These are phyloP conservation scores for Tuber calosporum DNA, from an alignment of 495 filamentous ascomycete species.

Conservation along the genomic window DNA sequence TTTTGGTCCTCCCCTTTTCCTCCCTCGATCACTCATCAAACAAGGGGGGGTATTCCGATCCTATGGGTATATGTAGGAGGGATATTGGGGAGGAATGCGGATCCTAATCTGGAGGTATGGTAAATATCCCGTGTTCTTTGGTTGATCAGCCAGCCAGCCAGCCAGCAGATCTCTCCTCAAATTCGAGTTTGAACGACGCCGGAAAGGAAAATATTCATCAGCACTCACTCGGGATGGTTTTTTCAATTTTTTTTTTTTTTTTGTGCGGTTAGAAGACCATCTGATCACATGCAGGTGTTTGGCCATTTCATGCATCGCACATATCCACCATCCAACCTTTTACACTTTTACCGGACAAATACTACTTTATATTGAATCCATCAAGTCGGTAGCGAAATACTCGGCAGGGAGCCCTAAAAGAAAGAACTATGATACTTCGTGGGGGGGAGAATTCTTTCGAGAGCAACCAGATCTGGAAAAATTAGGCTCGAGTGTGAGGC, in stretches of 20 bases:
- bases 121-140: background rate
- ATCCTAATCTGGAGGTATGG: background rate
- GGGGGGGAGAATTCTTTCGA: background rate
- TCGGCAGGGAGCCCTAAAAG: background rate
- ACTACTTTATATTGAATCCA: background rate
- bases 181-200: background rate
- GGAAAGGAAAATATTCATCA: background rate
- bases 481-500: background rate
- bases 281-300: background rate
- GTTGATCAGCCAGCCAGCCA: background rate
- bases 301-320: background rate
- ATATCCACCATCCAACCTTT: background rate
- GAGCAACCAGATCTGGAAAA: background rate
- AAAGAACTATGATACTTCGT: background rate
- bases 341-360: slow-evolving; percentile 1
- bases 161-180: background rate
- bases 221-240: background rate
- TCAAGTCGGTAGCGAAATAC: background rate
- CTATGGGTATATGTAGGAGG: background rate
- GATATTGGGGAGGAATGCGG: background rate
- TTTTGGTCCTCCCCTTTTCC: background rate
- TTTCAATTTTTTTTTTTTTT: background rate
- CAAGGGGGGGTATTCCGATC: background rate
- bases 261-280: background rate
- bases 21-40: background rate